phyloP scores from a whole-genome alignment of 257 asterid genomes.

The Rehmannia glutinosa region DNA sequence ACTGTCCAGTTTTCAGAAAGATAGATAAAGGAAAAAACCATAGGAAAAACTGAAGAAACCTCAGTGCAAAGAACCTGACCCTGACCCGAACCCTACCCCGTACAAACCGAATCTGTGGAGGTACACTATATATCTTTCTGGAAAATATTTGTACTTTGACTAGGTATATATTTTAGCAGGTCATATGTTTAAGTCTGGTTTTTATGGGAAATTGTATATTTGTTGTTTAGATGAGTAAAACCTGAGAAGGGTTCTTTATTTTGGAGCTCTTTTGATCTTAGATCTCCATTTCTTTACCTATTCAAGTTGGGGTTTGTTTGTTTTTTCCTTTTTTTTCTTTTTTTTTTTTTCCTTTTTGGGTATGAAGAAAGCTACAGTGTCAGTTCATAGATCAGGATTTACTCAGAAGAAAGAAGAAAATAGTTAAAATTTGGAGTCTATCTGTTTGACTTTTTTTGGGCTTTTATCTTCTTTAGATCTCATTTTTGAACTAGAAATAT shows the following conservation, averaged over 20 bases:
- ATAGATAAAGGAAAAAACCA: not conserved
- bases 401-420: not conserved
- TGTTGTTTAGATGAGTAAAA: not conserved
- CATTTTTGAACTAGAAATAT: not conserved
- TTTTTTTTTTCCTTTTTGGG: no score
- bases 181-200: not conserved
- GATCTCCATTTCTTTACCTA: conserved; percentile 3
- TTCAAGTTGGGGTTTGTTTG: conserved; percentile 6
- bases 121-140: not conserved
- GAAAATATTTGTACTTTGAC: not conserved
- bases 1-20: not conserved
- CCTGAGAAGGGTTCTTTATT: not conserved
- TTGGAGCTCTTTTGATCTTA: not conserved
- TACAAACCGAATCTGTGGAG: conserved; percentile 24
- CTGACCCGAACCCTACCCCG: conserved; percentile 30
- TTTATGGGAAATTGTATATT: not conserved
- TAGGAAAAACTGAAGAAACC: conserved; percentile 1
- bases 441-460: not conserved
- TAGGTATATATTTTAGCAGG: not conserved
- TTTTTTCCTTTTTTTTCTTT: not conserved
- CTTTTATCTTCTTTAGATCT: conserved; percentile 11
- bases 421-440: not conserved
- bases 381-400: conserved; percentile 3
- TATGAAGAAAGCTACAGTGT: not conserved
- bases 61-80: conserved; percentile 16